These are phyloP conservation scores for Candida loeiensis DNA, from an alignment of 805 yeast genomes.

Conservation along the genomic window DNA sequence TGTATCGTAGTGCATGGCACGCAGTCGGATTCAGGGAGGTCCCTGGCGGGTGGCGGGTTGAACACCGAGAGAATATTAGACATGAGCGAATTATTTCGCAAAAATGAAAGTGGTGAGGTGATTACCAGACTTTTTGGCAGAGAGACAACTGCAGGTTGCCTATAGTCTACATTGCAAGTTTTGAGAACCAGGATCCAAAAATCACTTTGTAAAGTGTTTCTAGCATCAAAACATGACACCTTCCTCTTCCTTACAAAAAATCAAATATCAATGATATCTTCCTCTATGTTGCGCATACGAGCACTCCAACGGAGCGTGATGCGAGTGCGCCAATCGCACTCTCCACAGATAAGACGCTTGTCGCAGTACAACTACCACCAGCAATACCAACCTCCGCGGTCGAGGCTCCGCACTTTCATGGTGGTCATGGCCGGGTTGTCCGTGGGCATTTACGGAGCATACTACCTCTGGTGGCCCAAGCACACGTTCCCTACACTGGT, in stretches of 20 bases:
- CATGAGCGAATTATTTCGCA: constrained; percentile 10
- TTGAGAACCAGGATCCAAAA: too few relatives aligned
- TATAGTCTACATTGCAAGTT: too few relatives aligned
- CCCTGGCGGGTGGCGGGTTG: constrained; percentile 46
- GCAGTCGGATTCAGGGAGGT: constrained; percentile 47
- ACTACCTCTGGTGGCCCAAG: constrained; percentile 57
- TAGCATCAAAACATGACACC: too few relatives aligned
- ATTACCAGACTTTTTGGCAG: neutral
- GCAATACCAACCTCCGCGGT: constrained; percentile 12
- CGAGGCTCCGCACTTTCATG: constrained; percentile 7
- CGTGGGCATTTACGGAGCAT: constrained; percentile 22
- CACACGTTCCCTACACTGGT: constrained; percentile 68
- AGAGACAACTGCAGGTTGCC: too few relatives aligned
- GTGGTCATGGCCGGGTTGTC: constrained; percentile 13
- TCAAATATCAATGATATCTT: neutral
- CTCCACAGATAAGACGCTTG: neutral
- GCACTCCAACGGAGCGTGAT: neutral
- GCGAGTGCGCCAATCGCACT: neutral
- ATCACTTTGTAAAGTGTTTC: too few relatives aligned
- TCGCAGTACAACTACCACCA: constrained; percentile 16
- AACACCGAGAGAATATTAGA: constrained; percentile 55
- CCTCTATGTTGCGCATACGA: neutral
- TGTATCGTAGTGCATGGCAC: constrained; percentile 68
- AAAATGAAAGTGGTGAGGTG: too few relatives aligned
- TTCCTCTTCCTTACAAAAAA: neutral